Conservation (phyloP, 768 basidiomycete genomes). For the Ramaria sp. region DNA sequence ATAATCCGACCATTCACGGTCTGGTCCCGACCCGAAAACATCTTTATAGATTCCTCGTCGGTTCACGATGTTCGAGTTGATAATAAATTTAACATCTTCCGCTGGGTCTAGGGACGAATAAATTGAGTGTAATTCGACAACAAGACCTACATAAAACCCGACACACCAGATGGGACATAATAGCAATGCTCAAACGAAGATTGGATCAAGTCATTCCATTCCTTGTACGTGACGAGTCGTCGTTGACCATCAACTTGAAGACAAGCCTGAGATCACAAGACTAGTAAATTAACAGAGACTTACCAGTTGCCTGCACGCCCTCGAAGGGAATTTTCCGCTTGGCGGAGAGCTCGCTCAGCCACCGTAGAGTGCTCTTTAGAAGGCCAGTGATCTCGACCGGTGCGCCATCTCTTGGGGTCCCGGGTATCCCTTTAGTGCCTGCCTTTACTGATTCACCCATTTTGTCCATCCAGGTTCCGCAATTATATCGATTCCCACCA, state of each 20-base stretch:
- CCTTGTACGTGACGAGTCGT: slow-evolving; percentile 71
- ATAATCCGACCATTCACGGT: slow-evolving; percentile 94
- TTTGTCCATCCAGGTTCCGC: slow-evolving; percentile 98
- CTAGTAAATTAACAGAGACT: slow-evolving; percentile 20
- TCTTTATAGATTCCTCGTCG: slow-evolving; percentile 98
- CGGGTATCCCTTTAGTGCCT: slow-evolving; percentile 91
- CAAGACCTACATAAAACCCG: background rate
- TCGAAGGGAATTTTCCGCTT: slow-evolving; percentile 77
- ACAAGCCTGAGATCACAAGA: background rate
- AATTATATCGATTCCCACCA: slow-evolving; percentile 80
- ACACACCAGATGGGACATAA: slow-evolving; percentile 74
- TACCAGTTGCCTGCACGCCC: slow-evolving; percentile 74
- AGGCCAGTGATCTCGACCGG: slow-evolving; percentile 94
- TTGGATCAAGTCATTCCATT: slow-evolving; percentile 84
- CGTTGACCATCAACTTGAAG: slow-evolving; percentile 56
- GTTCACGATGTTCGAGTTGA: slow-evolving; percentile 65
- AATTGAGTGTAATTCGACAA: background rate
- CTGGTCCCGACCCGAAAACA: slow-evolving; percentile 80
- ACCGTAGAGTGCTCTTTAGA: slow-evolving; percentile 84
- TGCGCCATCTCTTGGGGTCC: slow-evolving; percentile 91
- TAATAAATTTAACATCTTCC: slow-evolving; percentile 59
- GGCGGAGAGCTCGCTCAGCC: slow-evolving; percentile 62
- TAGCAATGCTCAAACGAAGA: slow-evolving; percentile 82
- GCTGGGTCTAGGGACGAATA: slow-evolving; percentile 40
- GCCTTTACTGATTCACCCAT: slow-evolving; percentile 92